A percentile compares a stretch with the other conserved stretches of the same genome.
Conservation (phyloP, 805 yeast species). For the Candida fluviatilis region DNA sequence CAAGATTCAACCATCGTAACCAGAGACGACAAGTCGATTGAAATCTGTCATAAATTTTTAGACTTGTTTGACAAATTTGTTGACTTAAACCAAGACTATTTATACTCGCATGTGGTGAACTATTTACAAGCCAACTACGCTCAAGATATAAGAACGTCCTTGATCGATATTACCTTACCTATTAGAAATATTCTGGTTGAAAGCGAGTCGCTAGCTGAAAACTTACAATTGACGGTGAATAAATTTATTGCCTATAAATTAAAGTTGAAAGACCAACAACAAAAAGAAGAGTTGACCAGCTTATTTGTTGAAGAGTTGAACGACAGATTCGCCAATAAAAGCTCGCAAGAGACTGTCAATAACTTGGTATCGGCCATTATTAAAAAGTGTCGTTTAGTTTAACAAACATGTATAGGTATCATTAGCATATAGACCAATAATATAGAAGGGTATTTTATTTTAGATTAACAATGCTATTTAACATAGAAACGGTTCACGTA, state of each 20-base stretch:
- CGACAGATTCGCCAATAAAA: conserved; percentile 21
- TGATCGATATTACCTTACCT: conserved; percentile 62
- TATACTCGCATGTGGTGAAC: conserved; percentile 60
- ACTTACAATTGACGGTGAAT: conserved; percentile 66
- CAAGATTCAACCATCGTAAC: conserved; percentile 17
- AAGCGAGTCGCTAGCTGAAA: conserved; percentile 47
- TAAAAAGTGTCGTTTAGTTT: conserved; percentile 27
- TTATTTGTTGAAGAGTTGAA: conserved; percentile 21
- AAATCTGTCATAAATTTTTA: conserved; percentile 41
- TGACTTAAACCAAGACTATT: conserved; percentile 63
- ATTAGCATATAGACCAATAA: not conserved
- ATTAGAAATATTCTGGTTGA: conserved; percentile 48
- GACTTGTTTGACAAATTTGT: conserved; percentile 63
- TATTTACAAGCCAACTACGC: conserved; percentile 44
- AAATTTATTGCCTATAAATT: conserved; percentile 59
- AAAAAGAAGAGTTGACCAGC: conserved; percentile 29
- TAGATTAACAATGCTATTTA: too few relatives aligned
- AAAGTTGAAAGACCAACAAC: conserved; percentile 31
- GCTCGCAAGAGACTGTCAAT: conserved; percentile 20
- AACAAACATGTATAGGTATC: conserved; percentile 1
- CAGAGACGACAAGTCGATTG: conserved; percentile 38
- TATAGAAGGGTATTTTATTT: not conserved
- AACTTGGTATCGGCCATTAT: conserved; percentile 37
- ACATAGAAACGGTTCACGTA: too few relatives aligned
- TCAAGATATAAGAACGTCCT: conserved; percentile 35